Evolutionary conservation across 805 yeast species (phyloP).

Genomic region (Ogataea nakhonphanomensis): DNA sequence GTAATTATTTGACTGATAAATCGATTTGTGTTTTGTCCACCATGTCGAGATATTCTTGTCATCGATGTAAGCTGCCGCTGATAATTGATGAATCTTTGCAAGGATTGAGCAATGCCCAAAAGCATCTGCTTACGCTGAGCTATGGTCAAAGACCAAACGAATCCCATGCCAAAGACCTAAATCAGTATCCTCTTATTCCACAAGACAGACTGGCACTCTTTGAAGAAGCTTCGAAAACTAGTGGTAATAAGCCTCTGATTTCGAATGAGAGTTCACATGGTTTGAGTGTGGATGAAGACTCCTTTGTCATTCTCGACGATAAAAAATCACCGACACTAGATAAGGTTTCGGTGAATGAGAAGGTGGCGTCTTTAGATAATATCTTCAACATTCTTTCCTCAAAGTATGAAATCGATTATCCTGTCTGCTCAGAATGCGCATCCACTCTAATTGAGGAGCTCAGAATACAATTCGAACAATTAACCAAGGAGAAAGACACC

Average conservation of each 20-base stretch:
- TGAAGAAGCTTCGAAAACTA: slow-evolving; percentile 29
- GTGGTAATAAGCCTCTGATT: slow-evolving; percentile 24
- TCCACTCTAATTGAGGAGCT: slow-evolving; percentile 59
- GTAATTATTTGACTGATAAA: too few relatives aligned
- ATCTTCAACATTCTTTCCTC: slow-evolving; percentile 75
- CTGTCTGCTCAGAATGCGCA: slow-evolving; percentile 87
- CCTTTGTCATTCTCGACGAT: slow-evolving; percentile 28
- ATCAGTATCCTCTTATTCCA: slow-evolving; percentile 34
- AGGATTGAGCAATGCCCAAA: slow-evolving; percentile 52
- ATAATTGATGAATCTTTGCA: slow-evolving; percentile 52
- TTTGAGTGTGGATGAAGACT: slow-evolving; percentile 23
- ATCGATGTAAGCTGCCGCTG: slow-evolving; percentile 59
- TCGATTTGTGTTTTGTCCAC: neutral
- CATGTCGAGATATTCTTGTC: slow-evolving; percentile 44
- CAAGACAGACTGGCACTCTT: slow-evolving; percentile 37
- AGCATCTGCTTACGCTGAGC: slow-evolving; percentile 43
- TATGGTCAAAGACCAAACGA: slow-evolving; percentile 27
- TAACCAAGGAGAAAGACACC: slow-evolving; percentile 72
- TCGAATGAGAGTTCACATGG: slow-evolving; percentile 11
- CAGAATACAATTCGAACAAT: slow-evolving; percentile 66
- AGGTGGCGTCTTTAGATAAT: slow-evolving; percentile 49
- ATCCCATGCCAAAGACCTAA: slow-evolving; percentile 17
- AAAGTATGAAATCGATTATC: slow-evolving; percentile 76
- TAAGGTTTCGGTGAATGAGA: slow-evolving; percentile 32
- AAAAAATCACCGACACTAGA: slow-evolving; percentile 17